A percentile compares a stretch with the other conserved stretches of the same genome.
Conservation (phyloP, 2,329 filamentous ascomycete species). For the Bipolaris cookei region DNA sequence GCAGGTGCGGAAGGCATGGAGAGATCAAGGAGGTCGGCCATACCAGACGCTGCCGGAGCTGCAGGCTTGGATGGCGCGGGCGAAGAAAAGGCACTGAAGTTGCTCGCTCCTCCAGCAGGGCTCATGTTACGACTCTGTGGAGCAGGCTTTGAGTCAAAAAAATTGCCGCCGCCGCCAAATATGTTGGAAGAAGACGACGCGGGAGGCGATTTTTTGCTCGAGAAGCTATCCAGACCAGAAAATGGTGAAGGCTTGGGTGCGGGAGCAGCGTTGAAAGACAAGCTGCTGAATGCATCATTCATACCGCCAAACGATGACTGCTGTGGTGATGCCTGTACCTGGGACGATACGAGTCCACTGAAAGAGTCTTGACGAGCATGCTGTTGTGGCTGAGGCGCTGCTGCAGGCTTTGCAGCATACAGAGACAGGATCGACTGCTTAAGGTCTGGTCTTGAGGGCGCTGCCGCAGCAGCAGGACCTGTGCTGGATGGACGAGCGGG, state of each 20-base stretch:
- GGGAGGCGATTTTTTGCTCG: slow-evolving; percentile 47
- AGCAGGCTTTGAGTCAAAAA: slow-evolving; percentile 76
- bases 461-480: slow-evolving; percentile 61
- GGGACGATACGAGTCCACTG: slow-evolving; percentile 57
- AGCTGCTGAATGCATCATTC: slow-evolving; percentile 78
- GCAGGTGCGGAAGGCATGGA: slow-evolving; percentile 46
- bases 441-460: slow-evolving; percentile 84
- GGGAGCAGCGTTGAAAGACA: slow-evolving; percentile 63
- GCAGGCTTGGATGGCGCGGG: slow-evolving; percentile 55
- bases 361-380: slow-evolving; percentile 62
- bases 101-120: slow-evolving; percentile 62
- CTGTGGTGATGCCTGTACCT: slow-evolving; percentile 41
- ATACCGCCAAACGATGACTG: slow-evolving; percentile 67
- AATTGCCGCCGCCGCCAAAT: slow-evolving; percentile 72
- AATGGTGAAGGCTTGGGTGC: slow-evolving; percentile 68
- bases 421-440: slow-evolving; percentile 97
- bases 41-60: slow-evolving; percentile 58
- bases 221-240: slow-evolving; percentile 64
- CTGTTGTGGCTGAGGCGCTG: slow-evolving; percentile 56
- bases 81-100: slow-evolving; percentile 71
- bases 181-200: slow-evolving; percentile 57
- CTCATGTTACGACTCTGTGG: slow-evolving; percentile 58
- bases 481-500: slow-evolving; percentile 80
- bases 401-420: slow-evolving; percentile 83
- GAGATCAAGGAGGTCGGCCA: slow-evolving; percentile 85